phyloP scores from a whole-genome alignment of 805 yeast genomes.

The Teunomyces pallodes region DNA sequence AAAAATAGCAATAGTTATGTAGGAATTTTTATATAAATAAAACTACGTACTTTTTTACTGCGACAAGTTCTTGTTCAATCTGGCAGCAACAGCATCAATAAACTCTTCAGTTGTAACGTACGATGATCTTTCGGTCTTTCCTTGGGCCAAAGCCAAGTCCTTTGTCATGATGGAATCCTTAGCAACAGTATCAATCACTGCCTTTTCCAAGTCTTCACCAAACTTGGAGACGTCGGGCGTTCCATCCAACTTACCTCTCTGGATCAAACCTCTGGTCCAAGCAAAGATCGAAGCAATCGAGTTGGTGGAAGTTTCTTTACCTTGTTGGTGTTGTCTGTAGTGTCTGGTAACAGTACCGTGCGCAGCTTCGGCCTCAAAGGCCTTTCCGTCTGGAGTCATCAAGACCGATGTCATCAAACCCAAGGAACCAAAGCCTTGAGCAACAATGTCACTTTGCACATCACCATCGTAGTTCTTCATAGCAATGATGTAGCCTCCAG shows the following conservation, averaged over 20 bases:
- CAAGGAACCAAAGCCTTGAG: conserved; percentile 82
- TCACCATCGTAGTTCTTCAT: conserved; percentile 86
- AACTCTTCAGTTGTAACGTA: conserved; percentile 76
- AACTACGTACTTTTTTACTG: neutral
- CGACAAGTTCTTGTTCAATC: conserved; percentile 41
- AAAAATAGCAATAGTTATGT: no score
- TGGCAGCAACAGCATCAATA: conserved; percentile 70
- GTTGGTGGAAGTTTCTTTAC: conserved; percentile 80
- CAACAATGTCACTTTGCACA: conserved; percentile 81
- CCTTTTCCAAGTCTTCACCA: conserved; percentile 62
- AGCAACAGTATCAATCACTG: conserved; percentile 71
- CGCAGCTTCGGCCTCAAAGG: conserved; percentile 85
- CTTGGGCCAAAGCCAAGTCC: conserved; percentile 73
- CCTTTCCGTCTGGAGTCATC: conserved; percentile 81
- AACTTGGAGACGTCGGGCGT: conserved; percentile 71
- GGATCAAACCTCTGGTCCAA: conserved; percentile 81
- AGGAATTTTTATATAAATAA: neutral
- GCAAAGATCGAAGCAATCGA: conserved; percentile 85
- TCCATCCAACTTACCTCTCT: conserved; percentile 73
- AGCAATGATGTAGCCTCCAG: conserved; percentile 79
- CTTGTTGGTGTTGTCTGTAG: conserved; percentile 76
- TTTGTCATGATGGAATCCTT: conserved; percentile 78
- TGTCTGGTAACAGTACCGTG: conserved; percentile 89
- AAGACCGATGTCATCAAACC: conserved; percentile 83
- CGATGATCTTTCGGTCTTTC: conserved; percentile 56